These are phyloP conservation scores for Phaeosphaeria sp. DNA, from an alignment of 2,329 filamentous ascomycete species.

Conservation along the genomic window DNA sequence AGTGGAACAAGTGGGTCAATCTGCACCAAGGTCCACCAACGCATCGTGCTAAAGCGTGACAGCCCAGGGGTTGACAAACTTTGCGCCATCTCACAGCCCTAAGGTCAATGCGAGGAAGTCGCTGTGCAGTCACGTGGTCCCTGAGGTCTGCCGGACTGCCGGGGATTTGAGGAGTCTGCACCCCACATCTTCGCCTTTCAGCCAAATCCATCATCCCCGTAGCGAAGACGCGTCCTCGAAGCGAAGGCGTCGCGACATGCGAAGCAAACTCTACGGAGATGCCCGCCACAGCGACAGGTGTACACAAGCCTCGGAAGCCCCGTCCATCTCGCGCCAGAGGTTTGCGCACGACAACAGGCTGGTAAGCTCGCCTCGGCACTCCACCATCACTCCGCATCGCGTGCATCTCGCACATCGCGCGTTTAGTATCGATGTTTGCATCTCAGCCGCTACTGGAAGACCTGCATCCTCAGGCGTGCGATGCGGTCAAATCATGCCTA, in stretches of 20 bases:
- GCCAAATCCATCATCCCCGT: constrained; percentile 14
- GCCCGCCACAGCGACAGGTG: constrained; percentile 34
- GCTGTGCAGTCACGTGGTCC: neutral
- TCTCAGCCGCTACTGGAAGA: neutral
- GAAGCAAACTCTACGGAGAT: constrained; percentile 26
- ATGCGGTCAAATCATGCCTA: neutral
- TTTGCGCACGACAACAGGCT: constrained; percentile 55
- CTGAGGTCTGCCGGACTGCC: constrained; percentile 6
- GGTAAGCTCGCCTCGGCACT: constrained; percentile 36
- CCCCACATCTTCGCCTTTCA: constrained; percentile 10
- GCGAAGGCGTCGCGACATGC: constrained; percentile 34
- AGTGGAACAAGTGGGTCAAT: neutral
- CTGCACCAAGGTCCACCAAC: neutral
- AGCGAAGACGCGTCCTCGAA: constrained; percentile 34
- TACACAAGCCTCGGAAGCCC: constrained; percentile 43
- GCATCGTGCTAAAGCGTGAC: neutral
- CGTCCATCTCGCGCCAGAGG: constrained; percentile 54
- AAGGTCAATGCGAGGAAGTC: neutral
- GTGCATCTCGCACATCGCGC: neutral
- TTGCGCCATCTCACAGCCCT: neutral
- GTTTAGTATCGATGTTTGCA: neutral
- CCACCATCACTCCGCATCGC: neutral
- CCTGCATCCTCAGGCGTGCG: neutral
- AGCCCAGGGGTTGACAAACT: neutral
- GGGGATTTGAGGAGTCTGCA: constrained; percentile 9